Evolutionary conservation across 192 early-diverging fungal species (phyloP), one percentile per base, ranked within the genome.

Genomic region (Coemansia sp.): DNA sequence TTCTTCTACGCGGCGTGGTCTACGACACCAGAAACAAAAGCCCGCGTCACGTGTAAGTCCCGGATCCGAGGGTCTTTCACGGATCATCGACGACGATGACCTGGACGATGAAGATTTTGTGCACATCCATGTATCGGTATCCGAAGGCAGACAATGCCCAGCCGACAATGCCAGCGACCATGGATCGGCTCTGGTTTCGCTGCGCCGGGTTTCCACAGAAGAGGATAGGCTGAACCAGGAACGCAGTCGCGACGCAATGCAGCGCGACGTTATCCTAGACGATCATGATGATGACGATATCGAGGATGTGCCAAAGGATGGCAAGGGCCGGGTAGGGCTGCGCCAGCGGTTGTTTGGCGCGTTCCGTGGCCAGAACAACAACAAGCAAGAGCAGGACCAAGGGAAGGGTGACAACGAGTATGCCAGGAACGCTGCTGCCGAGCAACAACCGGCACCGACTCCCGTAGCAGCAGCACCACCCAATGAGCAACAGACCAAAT

Each of bases 321-420:
- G 11, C 28, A 8, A 17, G 32, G 61, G 54, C 20, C 45, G 43
- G 36, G 57, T 33, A 8, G 62, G 51, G n/a, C 41, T 71, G 3
- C 34, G 41, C 3, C 64, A 69, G 57, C 67, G 73, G 41, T 57
- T 75, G 51, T 75, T 75, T 75, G 73, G 73, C 37, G 68, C 56
- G 8, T 33, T 55, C n/a, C 48, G 58, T 12, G 28, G 62, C 1
- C 34, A 52, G 28, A n/a, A 37, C 45, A 48, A 15, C 61, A 56
- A 33, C 41, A 61, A 22, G 51, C 28, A 38, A 43, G 6, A 14
- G 22, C 43, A 12, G 22, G 43, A n/a, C 11, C 8, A 2, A 3
- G 9, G 9, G 45, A 28, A 51, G 20, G 28, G 61, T 45, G 39
- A 38, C 18, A 48, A 48, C 3, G 45, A 48, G 8, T 37, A 34